These are phyloP conservation scores for Rhizophora mangle DNA, from an alignment of 345 rosid species.

Conservation along the genomic window DNA sequence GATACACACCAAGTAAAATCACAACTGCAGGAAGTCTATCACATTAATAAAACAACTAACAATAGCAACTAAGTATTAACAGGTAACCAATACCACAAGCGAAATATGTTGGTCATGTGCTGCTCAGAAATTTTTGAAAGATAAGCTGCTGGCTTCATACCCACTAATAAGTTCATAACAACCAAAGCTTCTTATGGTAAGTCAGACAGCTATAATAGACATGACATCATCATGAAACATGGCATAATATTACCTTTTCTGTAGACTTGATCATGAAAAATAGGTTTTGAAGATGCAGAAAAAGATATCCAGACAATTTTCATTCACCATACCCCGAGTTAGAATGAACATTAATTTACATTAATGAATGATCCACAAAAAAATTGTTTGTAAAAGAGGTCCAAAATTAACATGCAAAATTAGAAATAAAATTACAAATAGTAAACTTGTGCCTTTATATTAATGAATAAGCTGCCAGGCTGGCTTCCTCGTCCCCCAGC, in stretches of 20 bases:
- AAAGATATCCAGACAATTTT: background rate
- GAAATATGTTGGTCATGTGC: too few species aligned
- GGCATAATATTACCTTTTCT: background rate
- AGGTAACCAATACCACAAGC: too few species aligned
- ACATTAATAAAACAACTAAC: too few species aligned
- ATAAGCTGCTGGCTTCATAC: too few species aligned
- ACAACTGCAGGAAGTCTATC: too few species aligned
- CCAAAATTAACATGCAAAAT: background rate
- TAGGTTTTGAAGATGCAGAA: background rate
- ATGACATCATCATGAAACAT: background rate
- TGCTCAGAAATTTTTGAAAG: background rate
- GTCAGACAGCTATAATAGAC: background rate
- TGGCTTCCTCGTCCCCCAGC: slow-evolving; percentile 51
- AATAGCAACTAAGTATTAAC: too few species aligned
- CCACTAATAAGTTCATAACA: background rate
- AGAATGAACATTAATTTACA: background rate
- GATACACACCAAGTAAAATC: too few species aligned
- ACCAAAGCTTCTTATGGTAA: background rate
- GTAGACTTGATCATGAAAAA: background rate
- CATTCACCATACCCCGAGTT: background rate
- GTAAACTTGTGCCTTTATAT: slow-evolving; percentile 56
- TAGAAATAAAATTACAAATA: background rate
- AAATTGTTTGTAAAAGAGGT: background rate
- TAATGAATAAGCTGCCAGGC: slow-evolving; percentile 71
- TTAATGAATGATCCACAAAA: background rate